phyloP scores from a whole-genome alignment of 2,329 filamentous ascomycete species.

The Aureobasidium subglaciale region DNA sequence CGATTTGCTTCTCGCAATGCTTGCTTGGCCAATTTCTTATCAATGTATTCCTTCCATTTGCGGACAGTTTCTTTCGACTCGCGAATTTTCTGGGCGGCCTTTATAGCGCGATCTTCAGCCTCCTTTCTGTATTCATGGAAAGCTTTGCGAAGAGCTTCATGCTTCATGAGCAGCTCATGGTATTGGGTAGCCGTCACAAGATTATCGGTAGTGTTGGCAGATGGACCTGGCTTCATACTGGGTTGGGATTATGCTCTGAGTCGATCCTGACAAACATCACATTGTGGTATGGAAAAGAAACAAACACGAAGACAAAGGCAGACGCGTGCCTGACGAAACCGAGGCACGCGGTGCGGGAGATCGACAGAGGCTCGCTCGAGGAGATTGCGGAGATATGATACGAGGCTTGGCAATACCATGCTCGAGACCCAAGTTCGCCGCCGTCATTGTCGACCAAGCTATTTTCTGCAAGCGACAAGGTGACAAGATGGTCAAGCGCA shows the following conservation, averaged over 20 bases:
- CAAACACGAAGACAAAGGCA: constrained; percentile 3
- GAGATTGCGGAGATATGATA: constrained; percentile 4
- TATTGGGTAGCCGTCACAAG: constrained; percentile 3
- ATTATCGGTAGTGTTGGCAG: background rate
- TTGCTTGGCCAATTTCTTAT: constrained; percentile 24
- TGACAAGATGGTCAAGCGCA: constrained; percentile 15
- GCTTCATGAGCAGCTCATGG: constrained; percentile 3
- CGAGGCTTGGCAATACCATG: background rate
- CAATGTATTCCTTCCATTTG: constrained; percentile 32
- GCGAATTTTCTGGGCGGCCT: constrained; percentile 13
- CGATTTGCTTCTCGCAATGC: constrained; percentile 13
- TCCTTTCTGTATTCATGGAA: constrained; percentile 7
- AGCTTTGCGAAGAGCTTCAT: constrained; percentile 10
- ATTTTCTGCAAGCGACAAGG: background rate
- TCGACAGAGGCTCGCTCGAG: background rate
- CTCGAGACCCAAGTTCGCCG: background rate
- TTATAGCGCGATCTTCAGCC: constrained; percentile 8
- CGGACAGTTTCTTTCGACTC: background rate
- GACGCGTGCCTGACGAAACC: constrained; percentile 5
- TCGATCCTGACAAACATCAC: background rate
- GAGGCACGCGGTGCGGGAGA: constrained; percentile 12
- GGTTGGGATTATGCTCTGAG: too few species aligned
- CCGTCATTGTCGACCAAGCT: background rate
- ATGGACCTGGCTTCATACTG: background rate
- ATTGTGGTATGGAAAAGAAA: background rate